phyloP scores from a whole-genome alignment of 1,284 basidiomycete genomes.

The Cutaneotrichosporon daszewskae region DNA sequence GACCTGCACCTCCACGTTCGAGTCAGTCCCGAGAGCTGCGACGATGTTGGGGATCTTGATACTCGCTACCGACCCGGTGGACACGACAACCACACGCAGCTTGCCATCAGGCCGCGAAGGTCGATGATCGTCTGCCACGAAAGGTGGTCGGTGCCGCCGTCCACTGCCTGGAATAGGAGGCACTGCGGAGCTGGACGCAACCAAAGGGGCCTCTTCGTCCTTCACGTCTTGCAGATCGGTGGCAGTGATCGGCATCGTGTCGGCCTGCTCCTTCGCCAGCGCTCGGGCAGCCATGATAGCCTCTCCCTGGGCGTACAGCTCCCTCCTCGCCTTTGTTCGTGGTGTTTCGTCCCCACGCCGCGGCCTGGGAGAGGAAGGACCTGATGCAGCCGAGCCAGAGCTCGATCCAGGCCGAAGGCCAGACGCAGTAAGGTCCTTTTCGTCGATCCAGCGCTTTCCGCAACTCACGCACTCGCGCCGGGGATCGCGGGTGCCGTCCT shows the following conservation, averaged over 20 bases:
- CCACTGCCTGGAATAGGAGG: background rate
- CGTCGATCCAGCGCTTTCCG: conserved; percentile 33
- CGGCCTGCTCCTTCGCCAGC: background rate
- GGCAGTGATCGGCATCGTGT: too few species aligned
- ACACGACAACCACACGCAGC: conserved; percentile 70
- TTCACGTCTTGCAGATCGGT: too few species aligned
- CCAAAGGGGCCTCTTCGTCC: background rate
- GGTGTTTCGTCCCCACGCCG: conserved; percentile 26
- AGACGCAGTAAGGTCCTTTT: conserved; percentile 15
- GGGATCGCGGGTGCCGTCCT: conserved; percentile 29
- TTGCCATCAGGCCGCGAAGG: conserved; percentile 32
- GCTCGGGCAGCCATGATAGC: conserved; percentile 8
- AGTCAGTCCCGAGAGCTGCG: conserved; percentile 55
- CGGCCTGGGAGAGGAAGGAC: background rate
- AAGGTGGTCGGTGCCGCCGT: conserved; percentile 14
- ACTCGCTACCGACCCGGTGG: conserved; percentile 89
- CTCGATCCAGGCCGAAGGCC: background rate
- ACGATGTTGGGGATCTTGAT: conserved; percentile 90
- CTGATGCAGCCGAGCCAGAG: background rate
- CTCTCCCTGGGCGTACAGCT: conserved; percentile 32
- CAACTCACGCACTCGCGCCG: conserved; percentile 38
- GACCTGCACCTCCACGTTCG: conserved; percentile 72
- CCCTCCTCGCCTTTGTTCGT: conserved; percentile 25
- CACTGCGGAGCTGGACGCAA: background rate
- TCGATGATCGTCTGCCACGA: conserved; percentile 31